Conservation (phyloP, 495 filamentous ascomycete species). For the Immersiella caudata region DNA sequence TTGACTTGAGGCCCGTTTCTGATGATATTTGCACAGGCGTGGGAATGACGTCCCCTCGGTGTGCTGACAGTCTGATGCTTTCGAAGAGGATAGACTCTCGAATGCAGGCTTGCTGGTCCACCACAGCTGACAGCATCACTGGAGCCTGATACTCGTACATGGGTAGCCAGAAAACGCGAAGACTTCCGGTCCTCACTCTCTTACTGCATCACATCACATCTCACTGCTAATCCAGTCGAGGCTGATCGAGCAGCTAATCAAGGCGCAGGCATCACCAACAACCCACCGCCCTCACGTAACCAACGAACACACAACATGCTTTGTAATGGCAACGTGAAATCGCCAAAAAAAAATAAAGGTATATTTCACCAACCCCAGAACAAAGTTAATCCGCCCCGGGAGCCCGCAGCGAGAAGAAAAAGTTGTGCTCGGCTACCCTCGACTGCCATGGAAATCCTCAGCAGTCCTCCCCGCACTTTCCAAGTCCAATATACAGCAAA, state of each 20-base stretch:
- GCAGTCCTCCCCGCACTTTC: neutral
- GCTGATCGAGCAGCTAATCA: neutral
- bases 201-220: too few species aligned
- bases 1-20: too few species aligned
- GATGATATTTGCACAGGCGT: too few species aligned
- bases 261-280: neutral
- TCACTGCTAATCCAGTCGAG: neutral
- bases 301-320: neutral
- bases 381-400: slow-evolving; percentile 2
- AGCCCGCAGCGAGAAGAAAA: neutral
- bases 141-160: neutral
- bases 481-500: slow-evolving; percentile 12
- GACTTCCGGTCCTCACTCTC: neutral
- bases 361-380: slow-evolving; percentile 17
- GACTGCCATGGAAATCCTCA: neutral
- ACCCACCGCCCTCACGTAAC: neutral
- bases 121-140: neutral
- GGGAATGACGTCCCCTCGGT: too few species aligned
- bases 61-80: too few species aligned
- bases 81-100: too few species aligned
- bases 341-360: slow-evolving; percentile 11
- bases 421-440: slow-evolving; percentile 4
- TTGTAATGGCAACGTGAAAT: slow-evolving; percentile 3
- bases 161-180: neutral
- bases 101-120: too few species aligned